Conservation (phyloP, 257 asterid genomes). For the Solanum sitiens region DNA sequence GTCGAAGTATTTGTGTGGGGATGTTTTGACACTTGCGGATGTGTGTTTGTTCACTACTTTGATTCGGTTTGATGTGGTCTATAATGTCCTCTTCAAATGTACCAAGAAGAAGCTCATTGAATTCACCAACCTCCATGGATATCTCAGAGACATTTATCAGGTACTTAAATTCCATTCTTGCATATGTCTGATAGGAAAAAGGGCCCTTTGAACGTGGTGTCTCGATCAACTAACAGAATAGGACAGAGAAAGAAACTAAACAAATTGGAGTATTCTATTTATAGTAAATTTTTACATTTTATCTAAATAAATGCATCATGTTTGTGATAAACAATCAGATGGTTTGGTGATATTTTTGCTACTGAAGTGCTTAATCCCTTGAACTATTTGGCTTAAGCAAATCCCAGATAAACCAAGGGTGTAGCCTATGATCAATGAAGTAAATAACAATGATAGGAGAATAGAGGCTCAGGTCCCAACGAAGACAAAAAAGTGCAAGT, state of each 20-base stretch:
- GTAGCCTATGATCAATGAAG: too few relatives aligned
- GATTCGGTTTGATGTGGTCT: slow-evolving; percentile 75
- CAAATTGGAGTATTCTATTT: not conserved
- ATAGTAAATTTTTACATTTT: not conserved
- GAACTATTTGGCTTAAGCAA: not conserved
- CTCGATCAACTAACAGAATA: not conserved
- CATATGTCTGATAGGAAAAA: not conserved
- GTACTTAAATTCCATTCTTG: slow-evolving; percentile 14
- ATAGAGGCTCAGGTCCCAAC: too few relatives aligned
- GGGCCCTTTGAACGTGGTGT: not conserved
- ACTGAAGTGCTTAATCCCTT: not conserved
- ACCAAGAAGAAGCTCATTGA: slow-evolving; percentile 86
- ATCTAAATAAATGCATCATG: not conserved
- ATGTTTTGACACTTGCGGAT: slow-evolving; percentile 69
- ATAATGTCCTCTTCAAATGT: slow-evolving; percentile 88
- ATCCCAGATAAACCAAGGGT: not conserved
- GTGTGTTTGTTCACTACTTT: slow-evolving; percentile 86
- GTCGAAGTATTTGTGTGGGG: slow-evolving; percentile 68
- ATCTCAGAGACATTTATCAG: slow-evolving; percentile 83
- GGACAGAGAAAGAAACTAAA: not conserved
- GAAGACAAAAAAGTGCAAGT: too few relatives aligned
- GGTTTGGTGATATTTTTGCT: not conserved
- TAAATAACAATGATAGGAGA: too few relatives aligned
- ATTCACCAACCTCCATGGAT: slow-evolving; percentile 61
- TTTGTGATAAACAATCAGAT: not conserved